A percentile compares a stretch with the other conserved stretches of the same genome.
These are phyloP conservation scores for Hanseniaspora mollemarum DNA, from an alignment of 805 yeast species.

Conservation along the genomic window DNA sequence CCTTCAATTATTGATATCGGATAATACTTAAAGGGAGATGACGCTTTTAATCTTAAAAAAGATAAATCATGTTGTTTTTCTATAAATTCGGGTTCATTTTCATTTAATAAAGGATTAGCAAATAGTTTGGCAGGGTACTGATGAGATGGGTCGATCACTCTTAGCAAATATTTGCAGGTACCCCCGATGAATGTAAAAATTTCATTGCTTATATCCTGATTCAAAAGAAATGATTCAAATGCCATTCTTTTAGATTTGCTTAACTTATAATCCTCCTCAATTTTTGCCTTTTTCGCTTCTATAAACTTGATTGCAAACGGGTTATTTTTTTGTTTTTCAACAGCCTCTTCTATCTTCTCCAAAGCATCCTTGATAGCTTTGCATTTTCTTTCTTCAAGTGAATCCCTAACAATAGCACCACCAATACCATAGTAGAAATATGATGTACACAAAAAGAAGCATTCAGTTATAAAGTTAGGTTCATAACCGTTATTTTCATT, in stretches of 20 bases:
- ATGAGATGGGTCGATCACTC: constrained; percentile 64
- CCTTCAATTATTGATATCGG: constrained; percentile 87
- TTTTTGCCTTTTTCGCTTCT: constrained; percentile 31
- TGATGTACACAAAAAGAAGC: constrained; percentile 68
- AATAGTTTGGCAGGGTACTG: constrained; percentile 44
- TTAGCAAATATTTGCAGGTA: constrained; percentile 55
- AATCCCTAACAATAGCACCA: constrained; percentile 52
- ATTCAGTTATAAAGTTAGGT: constrained; percentile 78
- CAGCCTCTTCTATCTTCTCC: constrained; percentile 29
- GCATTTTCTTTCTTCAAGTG: constrained; percentile 43
- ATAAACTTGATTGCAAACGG: constrained; percentile 35
- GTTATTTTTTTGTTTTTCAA: constrained; percentile 36
- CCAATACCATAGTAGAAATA: constrained; percentile 83
- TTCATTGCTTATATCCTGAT: constrained; percentile 48
- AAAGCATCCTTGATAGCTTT: constrained; percentile 36
- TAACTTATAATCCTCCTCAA: constrained; percentile 1
- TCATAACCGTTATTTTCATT: constrained; percentile 30
- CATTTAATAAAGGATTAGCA: constrained; percentile 45
- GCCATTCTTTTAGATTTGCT: constrained; percentile 14
- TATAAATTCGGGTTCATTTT: constrained; percentile 41
- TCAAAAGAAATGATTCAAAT: constrained; percentile 49
- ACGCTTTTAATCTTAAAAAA: constrained; percentile 51
- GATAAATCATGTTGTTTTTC: constrained; percentile 69
- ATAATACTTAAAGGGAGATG: constrained; percentile 63
- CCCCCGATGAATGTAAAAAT: constrained; percentile 71